phyloP scores from a whole-genome alignment of 2,329 filamentous ascomycete genomes.

The Stagonosporopsis cucurbitacearum region DNA sequence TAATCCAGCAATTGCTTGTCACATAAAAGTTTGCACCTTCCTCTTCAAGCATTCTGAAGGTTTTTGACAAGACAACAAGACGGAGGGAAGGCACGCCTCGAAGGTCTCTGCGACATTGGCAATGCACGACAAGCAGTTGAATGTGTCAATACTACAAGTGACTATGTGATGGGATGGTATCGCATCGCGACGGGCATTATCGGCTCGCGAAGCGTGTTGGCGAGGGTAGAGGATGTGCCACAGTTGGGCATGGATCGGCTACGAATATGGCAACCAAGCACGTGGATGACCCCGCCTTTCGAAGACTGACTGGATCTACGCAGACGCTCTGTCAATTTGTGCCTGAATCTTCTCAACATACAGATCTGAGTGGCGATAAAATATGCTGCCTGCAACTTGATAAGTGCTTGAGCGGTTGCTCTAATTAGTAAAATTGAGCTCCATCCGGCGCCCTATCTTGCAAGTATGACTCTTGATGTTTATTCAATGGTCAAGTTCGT shows the following conservation, averaged over 20 bases:
- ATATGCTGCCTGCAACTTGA: too few relatives aligned
- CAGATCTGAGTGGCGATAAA: too few relatives aligned
- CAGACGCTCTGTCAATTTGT: too few relatives aligned
- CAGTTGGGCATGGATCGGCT: background rate
- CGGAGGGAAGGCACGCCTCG: constrained; percentile 6
- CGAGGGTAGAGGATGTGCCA: background rate
- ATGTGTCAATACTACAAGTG: background rate
- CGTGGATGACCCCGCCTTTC: background rate
- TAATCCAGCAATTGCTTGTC: constrained; percentile 6
- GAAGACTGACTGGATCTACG: too few relatives aligned
- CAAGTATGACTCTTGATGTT: too few relatives aligned
- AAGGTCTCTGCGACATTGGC: constrained; percentile 5
- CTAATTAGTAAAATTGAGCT: too few relatives aligned
- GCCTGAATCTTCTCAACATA: too few relatives aligned
- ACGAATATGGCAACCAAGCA: background rate
- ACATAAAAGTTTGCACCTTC: constrained; percentile 21
- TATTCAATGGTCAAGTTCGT: too few relatives aligned
- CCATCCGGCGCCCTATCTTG: too few relatives aligned
- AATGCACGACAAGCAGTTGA: background rate
- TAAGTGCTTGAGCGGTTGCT: too few relatives aligned
- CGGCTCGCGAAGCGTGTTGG: background rate
- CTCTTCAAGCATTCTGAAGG: constrained; percentile 21
- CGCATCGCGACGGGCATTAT: background rate
- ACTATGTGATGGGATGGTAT: background rate
- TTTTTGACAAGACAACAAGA: constrained; percentile 17